phyloP scores from a whole-genome alignment of 345 rosid genomes.

The Brassica cretica region DNA sequence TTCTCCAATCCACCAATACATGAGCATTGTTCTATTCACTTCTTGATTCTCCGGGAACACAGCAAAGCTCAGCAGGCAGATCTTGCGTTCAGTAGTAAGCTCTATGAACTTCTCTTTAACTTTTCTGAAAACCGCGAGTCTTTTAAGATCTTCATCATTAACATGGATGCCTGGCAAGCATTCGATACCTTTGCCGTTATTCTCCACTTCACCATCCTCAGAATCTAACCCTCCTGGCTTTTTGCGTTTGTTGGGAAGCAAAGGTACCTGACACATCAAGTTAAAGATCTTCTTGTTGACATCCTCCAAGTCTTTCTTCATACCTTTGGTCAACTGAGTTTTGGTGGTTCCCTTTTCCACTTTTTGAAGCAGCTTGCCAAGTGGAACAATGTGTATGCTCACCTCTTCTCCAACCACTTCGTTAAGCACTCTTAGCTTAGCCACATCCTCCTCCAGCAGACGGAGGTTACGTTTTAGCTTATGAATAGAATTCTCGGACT shows the following conservation, averaged over 20 bases:
- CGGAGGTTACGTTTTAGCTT: neutral
- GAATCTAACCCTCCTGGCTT: neutral
- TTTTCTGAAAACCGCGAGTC: neutral
- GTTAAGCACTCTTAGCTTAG: neutral
- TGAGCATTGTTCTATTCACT: conserved; percentile 49
- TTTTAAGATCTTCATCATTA: neutral
- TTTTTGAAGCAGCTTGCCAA: neutral
- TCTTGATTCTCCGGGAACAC: conserved; percentile 52
- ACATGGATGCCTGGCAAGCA: conserved; percentile 33
- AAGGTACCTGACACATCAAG: conserved; percentile 38
- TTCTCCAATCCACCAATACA: conserved; percentile 66
- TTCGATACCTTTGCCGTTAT: neutral
- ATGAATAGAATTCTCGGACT: neutral
- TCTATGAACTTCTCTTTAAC: too few relatives aligned
- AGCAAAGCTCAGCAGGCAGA: conserved; percentile 46
- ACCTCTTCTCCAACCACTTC: neutral
- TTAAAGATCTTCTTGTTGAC: conserved; percentile 41
- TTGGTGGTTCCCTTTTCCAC: neutral
- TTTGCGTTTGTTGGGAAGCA: conserved; percentile 25
- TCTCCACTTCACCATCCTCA: neutral
- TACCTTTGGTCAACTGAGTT: neutral
- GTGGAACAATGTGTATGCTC: neutral
- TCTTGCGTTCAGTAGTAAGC: neutral
- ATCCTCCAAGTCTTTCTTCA: conserved; percentile 23
- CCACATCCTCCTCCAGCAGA: neutral